phyloP scores from a whole-genome alignment of 2,329 filamentous ascomycete species.

The Fusarium sp. region DNA sequence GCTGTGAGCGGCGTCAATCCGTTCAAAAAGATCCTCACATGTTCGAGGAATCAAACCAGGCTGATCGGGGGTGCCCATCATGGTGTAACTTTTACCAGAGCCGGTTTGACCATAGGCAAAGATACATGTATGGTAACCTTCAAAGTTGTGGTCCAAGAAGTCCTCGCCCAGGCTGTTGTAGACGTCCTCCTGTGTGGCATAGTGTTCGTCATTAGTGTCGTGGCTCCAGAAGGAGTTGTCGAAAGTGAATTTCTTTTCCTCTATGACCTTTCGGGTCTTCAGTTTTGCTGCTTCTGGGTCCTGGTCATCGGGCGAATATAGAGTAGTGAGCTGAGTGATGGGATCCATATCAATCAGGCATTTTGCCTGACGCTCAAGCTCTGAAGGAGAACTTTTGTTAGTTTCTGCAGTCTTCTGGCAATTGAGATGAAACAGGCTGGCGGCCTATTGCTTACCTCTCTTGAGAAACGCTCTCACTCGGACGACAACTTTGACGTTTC shows the following conservation, averaged over 20 bases:
- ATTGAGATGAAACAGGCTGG: not conserved
- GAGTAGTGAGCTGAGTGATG: constrained; percentile 82
- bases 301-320: constrained; percentile 74
- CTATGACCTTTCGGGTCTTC: constrained; percentile 78
- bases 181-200: constrained; percentile 91
- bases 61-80: constrained; percentile 89
- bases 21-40: constrained; percentile 94
- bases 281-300: constrained; percentile 65
- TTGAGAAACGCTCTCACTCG: constrained; percentile 83
- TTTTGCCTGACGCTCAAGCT: constrained; percentile 81
- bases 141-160: constrained; percentile 98
- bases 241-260: constrained; percentile 94
- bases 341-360: constrained; percentile 96
- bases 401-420: not conserved
- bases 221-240: constrained; percentile 99
- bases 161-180: constrained; percentile 96
- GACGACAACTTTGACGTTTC: constrained; percentile 86
- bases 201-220: constrained; percentile 80
- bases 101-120: constrained; percentile 99
- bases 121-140: constrained; percentile 98
- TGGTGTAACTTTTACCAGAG: constrained; percentile 97
- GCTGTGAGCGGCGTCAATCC: constrained; percentile 81
- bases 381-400: constrained; percentile 59
- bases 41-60: constrained; percentile 94
- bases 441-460: constrained; percentile 67